A percentile compares a stretch with the other conserved stretches of the same genome.
Evolutionary conservation across 2,329 filamentous ascomycete species (phyloP).

Genomic region (Cytospora leucostoma): DNA sequence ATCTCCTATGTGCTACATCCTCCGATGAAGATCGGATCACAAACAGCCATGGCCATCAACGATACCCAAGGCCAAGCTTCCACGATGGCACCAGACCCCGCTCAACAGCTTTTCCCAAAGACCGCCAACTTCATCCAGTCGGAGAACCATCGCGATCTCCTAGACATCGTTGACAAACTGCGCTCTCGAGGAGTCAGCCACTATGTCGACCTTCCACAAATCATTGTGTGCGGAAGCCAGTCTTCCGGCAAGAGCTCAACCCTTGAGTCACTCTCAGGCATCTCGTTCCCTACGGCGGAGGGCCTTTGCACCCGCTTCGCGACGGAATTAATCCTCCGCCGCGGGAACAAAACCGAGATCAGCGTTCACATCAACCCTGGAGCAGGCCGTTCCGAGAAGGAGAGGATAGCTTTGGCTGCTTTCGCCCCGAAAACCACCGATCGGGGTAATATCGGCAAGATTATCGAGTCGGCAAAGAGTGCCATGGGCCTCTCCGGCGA

Average conservation of each 20-base stretch:
- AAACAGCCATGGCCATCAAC: background rate
- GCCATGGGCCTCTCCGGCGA: conserved; percentile 51
- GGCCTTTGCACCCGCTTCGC: conserved; percentile 64
- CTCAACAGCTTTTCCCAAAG: conserved; percentile 23
- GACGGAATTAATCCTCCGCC: conserved; percentile 61
- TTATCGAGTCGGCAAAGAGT: conserved; percentile 44
- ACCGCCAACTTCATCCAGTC: conserved; percentile 37
- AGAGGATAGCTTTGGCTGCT: conserved; percentile 31
- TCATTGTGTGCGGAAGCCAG: conserved; percentile 56
- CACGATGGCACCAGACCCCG: background rate
- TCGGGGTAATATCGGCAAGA: conserved; percentile 33
- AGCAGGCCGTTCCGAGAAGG: conserved; percentile 31
- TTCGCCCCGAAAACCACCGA: conserved; percentile 34
- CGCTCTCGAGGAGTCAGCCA: conserved; percentile 36
- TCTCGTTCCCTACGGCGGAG: conserved; percentile 60
- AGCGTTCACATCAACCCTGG: conserved; percentile 42
- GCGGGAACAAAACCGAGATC: conserved; percentile 38
- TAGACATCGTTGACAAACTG: conserved; percentile 38
- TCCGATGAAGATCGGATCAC: background rate
- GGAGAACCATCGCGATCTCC: conserved; percentile 34
- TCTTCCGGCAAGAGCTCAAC: conserved; percentile 59
- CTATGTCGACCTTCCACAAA: conserved; percentile 38
- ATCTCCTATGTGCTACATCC: background rate
- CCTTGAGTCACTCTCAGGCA: conserved; percentile 58
- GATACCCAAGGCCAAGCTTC: background rate